Base-by-base conservation (phyloP, 257 asterid genomes). In the Verbascum thapsus region DNA sequence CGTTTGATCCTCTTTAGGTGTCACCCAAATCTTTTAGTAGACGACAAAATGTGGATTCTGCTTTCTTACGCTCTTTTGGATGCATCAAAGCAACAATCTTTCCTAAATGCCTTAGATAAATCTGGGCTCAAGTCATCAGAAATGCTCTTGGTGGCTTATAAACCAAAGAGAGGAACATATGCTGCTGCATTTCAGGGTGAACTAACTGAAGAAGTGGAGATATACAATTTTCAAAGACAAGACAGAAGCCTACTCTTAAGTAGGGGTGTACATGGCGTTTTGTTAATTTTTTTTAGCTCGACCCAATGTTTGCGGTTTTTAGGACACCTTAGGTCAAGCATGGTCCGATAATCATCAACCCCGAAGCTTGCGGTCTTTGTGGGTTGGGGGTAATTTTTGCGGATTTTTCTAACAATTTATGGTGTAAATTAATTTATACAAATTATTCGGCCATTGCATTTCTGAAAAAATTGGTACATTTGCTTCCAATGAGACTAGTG, bases 21-120 rank as follows among this genome's bases (percentile, higher is more conserved):
- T 87, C 99, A 20, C 91, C 81, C 68, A 92, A 87, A 73, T 85
- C 99, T 15, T 69, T 83, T 61, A 74, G 82, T 7, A 83, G 99
- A 60, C 74, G 81, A 44, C 85, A 57, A 51, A 72, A 62, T 47
- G n/a, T 37, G 15, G 75, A 80, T 3, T 78, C 74, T 22, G 79
- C 73, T 92, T 57, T 79, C 95, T 0, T 89, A 92, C 17, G 82
- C 91, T 37, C 86, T 92, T 42, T 34, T 92, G 61, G 96, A 89
- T 68, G 97, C 83, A 55, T 73, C 82, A 20, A 87, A 84, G 78
- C 96, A 89, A 48, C 87, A 82, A 52, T 70, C 84, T 1, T 87
- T 92, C 48, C 48, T 92, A 55, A 87, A 60, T 0, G 81, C 95
- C 13, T 77, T 92, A 9, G 81, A 82, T 63, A 85, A 78, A 71